Conservation (phyloP, 305 asterid genomes). For the Fraxinus platypoda region DNA sequence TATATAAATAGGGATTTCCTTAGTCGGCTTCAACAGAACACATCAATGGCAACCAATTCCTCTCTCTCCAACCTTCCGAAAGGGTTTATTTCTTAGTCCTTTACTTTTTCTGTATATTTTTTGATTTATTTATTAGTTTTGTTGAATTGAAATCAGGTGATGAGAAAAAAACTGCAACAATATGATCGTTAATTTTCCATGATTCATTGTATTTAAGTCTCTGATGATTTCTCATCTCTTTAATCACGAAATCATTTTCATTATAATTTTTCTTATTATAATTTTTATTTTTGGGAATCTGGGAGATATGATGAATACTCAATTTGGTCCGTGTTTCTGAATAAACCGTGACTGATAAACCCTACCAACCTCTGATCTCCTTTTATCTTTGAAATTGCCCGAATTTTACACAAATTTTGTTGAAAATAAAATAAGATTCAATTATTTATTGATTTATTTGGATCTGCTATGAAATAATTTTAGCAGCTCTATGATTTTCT, state of each 20-base stretch:
- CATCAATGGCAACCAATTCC: neutral
- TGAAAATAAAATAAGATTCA: neutral
- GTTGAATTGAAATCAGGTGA: constrained; percentile 40
- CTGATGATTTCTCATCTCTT: constrained; percentile 51
- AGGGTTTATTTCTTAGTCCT: neutral
- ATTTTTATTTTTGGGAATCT: neutral
- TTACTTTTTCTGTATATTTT: neutral
- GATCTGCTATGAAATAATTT: neutral
- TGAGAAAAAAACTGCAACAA: constrained; percentile 73
- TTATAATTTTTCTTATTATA: neutral
- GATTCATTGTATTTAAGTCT: constrained; percentile 80
- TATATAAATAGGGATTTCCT: neutral
- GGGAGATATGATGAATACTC: constrained; percentile 53
- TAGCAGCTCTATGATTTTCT: constrained; percentile 42
- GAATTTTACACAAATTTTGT: neutral
- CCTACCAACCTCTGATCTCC: constrained; percentile 60
- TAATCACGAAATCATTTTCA: neutral
- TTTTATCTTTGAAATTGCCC: neutral
- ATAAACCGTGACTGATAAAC: constrained; percentile 47
- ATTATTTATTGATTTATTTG: neutral
- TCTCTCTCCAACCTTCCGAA: neutral
- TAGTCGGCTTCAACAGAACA: neutral
- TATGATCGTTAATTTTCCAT: constrained; percentile 48
- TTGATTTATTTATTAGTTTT: neutral
- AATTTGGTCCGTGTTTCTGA: constrained; percentile 93